Percentiles rank a stretch among this genome's conserved stretches.
phyloP scores from a whole-genome alignment of 2,329 filamentous ascomycete genomes.

The Sclerotinia subarctica region DNA sequence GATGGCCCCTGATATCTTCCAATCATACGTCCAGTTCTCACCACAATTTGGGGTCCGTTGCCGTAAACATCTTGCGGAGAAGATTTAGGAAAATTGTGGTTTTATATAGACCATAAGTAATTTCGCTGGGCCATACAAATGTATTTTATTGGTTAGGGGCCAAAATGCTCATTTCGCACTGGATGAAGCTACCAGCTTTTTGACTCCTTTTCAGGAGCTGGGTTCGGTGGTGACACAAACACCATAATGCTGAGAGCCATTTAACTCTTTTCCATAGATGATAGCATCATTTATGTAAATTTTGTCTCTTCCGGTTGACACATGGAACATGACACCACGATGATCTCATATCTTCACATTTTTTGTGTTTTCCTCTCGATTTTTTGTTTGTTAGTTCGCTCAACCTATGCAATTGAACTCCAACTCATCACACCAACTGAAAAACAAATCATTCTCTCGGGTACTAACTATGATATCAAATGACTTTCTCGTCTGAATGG shows the following conservation, averaged over 20 bases:
- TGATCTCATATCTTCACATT: background rate
- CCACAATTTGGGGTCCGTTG: background rate
- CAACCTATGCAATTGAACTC: background rate
- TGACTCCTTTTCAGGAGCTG: background rate
- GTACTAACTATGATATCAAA: background rate
- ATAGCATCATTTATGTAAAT: background rate
- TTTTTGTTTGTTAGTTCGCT: background rate
- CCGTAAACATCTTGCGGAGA: background rate
- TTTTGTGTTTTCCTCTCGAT: background rate
- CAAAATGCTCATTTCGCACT: background rate
- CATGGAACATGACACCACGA: background rate
- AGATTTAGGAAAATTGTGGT: background rate
- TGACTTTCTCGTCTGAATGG: background rate
- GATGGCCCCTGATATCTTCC: too few relatives aligned
- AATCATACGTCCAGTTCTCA: too few relatives aligned
- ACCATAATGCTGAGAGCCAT: background rate
- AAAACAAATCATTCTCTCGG: slow-evolving; percentile 11
- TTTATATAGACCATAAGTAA: background rate
- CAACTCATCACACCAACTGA: slow-evolving; percentile 2
- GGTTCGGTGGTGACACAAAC: background rate
- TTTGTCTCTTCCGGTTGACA: background rate
- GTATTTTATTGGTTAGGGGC: background rate
- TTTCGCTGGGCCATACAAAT: background rate
- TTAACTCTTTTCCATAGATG: background rate
- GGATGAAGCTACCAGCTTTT: background rate